Conservation (phyloP, 306 rosid species). For the Cicer judaicum region DNA sequence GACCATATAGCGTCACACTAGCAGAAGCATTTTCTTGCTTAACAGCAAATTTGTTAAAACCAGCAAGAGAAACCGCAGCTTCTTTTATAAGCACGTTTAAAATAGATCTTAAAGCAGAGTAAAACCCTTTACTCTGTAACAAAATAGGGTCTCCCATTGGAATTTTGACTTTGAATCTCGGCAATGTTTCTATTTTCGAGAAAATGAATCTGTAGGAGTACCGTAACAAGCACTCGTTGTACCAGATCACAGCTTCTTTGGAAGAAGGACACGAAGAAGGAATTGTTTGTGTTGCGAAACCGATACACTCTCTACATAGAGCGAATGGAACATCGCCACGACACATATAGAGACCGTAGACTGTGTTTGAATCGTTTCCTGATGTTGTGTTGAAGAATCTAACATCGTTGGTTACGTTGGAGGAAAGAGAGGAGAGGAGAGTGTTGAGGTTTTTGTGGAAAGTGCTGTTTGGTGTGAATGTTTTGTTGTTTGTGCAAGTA, state of each 20-base stretch:
- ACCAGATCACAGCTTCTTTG: constrained; percentile 54
- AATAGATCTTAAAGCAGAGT: constrained; percentile 41
- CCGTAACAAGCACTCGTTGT: constrained; percentile 54
- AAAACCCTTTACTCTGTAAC: constrained; percentile 36
- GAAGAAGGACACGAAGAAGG: constrained; percentile 34
- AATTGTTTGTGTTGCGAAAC: constrained; percentile 43
- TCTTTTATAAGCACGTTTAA: constrained; percentile 26
- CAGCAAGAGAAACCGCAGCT: constrained; percentile 36
- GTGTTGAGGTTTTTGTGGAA: constrained; percentile 44
- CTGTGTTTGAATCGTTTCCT: constrained; percentile 9
- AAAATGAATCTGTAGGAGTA: constrained; percentile 49
- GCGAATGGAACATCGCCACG: constrained; percentile 50
- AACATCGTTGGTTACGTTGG: constrained; percentile 42
- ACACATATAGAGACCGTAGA: constrained; percentile 57
- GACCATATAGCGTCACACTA: constrained; percentile 37
- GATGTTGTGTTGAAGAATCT: constrained; percentile 54
- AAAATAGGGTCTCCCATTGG: constrained; percentile 50
- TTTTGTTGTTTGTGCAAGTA: constrained; percentile 44
- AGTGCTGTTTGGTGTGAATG: constrained; percentile 51
- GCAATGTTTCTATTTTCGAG: constrained; percentile 44
- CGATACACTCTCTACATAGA: constrained; percentile 54
- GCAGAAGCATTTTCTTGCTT: constrained; percentile 44
- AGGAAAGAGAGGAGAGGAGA: constrained; percentile 50
- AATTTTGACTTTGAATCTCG: constrained; percentile 43
- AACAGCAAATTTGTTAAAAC: constrained; percentile 37